These are phyloP conservation scores for Penicillium soppii DNA, from an alignment of 495 filamentous ascomycete genomes.

Conservation along the genomic window DNA sequence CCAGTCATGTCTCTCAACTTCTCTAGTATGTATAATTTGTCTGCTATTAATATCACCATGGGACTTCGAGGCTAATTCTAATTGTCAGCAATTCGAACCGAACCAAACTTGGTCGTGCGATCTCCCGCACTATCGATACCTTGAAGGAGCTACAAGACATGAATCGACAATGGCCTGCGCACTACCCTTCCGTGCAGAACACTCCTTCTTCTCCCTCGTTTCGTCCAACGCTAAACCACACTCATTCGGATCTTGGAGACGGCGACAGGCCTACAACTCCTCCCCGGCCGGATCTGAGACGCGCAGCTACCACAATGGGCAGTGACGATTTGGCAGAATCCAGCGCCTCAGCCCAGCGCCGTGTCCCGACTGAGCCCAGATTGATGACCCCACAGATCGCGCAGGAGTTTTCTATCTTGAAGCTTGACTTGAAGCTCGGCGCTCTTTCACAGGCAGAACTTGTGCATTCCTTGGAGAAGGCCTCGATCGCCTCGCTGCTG, in stretches of 20 bases:
- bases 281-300: constrained; percentile 56
- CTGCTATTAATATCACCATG: background rate
- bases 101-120: constrained; percentile 77
- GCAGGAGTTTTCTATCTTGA: constrained; percentile 92
- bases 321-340: constrained; percentile 65
- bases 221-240: constrained; percentile 50
- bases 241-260: constrained; percentile 43
- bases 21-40: constrained; percentile 51
- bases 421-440: constrained; percentile 90
- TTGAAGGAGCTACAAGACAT: constrained; percentile 78
- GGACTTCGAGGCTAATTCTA: constrained; percentile 16
- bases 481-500: constrained; percentile 81
- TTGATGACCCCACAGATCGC: constrained; percentile 91
- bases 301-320: constrained; percentile 70
- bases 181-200: constrained; percentile 85
- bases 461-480: constrained; percentile 94
- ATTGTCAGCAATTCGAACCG: constrained; percentile 80
- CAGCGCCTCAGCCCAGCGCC: constrained; percentile 63
- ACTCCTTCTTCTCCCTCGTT: constrained; percentile 44
- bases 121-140: constrained; percentile 79
- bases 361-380: constrained; percentile 60
- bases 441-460: constrained; percentile 82
- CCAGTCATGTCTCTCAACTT: constrained; percentile 72
- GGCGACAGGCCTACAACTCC: constrained; percentile 35
- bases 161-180: constrained; percentile 89